phyloP scores from a whole-genome alignment of 805 yeast genomes.

The Nakazawaea pomicola region DNA sequence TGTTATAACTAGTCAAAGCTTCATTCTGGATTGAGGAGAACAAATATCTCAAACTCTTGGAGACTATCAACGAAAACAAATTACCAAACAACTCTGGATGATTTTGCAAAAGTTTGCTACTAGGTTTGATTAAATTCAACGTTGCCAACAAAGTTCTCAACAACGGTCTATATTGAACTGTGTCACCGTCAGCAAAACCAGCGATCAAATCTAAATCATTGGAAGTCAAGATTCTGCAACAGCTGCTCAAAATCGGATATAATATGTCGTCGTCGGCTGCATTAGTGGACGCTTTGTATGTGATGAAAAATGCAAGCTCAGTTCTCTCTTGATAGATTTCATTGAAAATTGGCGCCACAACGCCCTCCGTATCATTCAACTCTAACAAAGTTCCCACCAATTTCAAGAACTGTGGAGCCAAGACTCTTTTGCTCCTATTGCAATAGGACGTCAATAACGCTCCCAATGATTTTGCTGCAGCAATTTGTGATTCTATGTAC shows the following conservation, averaged over 20 bases:
- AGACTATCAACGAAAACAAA: constrained; percentile 57
- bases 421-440: constrained; percentile 30
- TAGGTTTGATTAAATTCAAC: constrained; percentile 37
- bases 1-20: constrained; percentile 35
- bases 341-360: constrained; percentile 39
- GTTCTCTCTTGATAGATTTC: constrained; percentile 57
- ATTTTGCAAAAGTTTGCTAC: constrained; percentile 35
- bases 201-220: constrained; percentile 42
- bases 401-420: constrained; percentile 23
- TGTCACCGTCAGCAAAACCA: constrained; percentile 32
- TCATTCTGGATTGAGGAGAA: constrained; percentile 56
- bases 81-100: constrained; percentile 48
- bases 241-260: constrained; percentile 36
- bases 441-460: constrained; percentile 68
- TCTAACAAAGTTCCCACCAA: constrained; percentile 46
- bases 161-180: constrained; percentile 51
- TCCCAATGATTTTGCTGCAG: constrained; percentile 72
- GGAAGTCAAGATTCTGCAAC: constrained; percentile 43
- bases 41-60: constrained; percentile 59
- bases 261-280: constrained; percentile 28
- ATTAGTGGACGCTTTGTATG: constrained; percentile 33
- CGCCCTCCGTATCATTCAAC: constrained; percentile 42
- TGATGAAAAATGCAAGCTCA: constrained; percentile 58
- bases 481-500: constrained; percentile 58
- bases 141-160: constrained; percentile 51